These are phyloP conservation scores for Botrytis porri DNA, from an alignment of 2,329 filamentous ascomycete genomes.

Conservation along the genomic window DNA sequence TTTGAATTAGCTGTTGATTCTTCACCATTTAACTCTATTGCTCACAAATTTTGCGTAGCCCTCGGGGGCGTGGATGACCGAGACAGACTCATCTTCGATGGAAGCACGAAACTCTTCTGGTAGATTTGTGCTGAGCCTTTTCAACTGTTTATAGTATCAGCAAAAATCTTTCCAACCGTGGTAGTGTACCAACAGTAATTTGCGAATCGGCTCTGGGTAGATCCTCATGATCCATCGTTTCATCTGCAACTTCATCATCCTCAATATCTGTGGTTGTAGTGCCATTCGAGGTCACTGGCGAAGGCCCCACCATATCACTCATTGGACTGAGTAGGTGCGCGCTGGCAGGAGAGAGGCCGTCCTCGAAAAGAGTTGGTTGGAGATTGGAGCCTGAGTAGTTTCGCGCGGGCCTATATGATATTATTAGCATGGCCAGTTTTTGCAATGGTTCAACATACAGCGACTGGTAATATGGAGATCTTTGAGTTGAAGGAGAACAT, in stretches of 20 bases:
- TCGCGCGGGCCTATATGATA: slow-evolving; percentile 43
- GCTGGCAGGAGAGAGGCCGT: slow-evolving; percentile 33
- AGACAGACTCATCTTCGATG: slow-evolving; percentile 74
- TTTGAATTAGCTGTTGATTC: slow-evolving; percentile 3
- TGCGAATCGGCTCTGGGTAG: slow-evolving; percentile 26
- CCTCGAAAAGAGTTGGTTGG: slow-evolving; percentile 48
- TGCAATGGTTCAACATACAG: slow-evolving; percentile 44
- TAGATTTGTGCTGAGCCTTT: slow-evolving; percentile 48
- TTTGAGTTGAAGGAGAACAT: slow-evolving; percentile 47
- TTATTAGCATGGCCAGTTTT: slow-evolving; percentile 21
- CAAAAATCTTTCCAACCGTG: slow-evolving; percentile 17
- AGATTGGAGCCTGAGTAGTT: slow-evolving; percentile 48
- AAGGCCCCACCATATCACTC: slow-evolving; percentile 72
- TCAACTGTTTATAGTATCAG: slow-evolving; percentile 32
- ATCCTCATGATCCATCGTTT: slow-evolving; percentile 44
- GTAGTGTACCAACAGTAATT: slow-evolving; percentile 29
- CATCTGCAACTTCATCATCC: slow-evolving; percentile 70
- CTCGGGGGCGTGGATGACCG: slow-evolving; percentile 86
- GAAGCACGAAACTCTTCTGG: slow-evolving; percentile 55
- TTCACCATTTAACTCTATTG: background rate
- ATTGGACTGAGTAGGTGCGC: slow-evolving; percentile 57
- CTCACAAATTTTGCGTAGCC: slow-evolving; percentile 77
- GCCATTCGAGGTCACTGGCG: slow-evolving; percentile 80
- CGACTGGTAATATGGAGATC: slow-evolving; percentile 48
- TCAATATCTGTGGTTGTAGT: slow-evolving; percentile 83